Percentiles rank a stretch among this genome's conserved stretches.
phyloP scores from a whole-genome alignment of 2,329 filamentous ascomycete species.

The Epichloe bromicola region DNA sequence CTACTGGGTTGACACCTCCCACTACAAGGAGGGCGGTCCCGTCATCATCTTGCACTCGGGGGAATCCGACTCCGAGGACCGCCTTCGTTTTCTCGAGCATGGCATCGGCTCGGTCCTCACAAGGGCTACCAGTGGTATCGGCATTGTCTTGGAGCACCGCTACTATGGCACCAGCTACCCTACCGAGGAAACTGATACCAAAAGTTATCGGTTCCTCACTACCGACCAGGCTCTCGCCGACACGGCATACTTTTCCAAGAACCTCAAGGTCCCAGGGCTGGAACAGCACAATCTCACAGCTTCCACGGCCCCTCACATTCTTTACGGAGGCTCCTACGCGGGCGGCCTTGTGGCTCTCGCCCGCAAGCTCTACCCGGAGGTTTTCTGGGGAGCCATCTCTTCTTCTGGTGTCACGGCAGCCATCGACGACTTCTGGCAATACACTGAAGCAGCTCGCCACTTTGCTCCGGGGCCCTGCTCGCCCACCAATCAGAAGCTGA shows the following conservation, averaged over 20 bases:
- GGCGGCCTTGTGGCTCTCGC: slow-evolving; percentile 68
- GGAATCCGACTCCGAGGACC: slow-evolving; percentile 49
- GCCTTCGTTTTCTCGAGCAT: slow-evolving; percentile 61
- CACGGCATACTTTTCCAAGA: slow-evolving; percentile 63
- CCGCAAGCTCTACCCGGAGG: slow-evolving; percentile 62
- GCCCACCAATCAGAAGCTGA: slow-evolving; percentile 44
- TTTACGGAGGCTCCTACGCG: slow-evolving; percentile 75
- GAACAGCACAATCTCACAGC: slow-evolving; percentile 55
- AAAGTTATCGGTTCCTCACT: slow-evolving; percentile 67
- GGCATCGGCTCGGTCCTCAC: slow-evolving; percentile 62
- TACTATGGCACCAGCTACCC: slow-evolving; percentile 76
- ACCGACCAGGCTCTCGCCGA: slow-evolving; percentile 77
- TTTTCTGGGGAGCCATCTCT: slow-evolving; percentile 67
- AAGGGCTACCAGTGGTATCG: slow-evolving; percentile 58
- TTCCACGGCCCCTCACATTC: slow-evolving; percentile 54
- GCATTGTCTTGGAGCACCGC: slow-evolving; percentile 72
- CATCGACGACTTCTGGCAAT: slow-evolving; percentile 64
- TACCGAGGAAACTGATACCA: slow-evolving; percentile 46
- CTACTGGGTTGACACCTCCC: slow-evolving; percentile 71
- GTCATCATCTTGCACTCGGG: slow-evolving; percentile 67
- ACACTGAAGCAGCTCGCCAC: slow-evolving; percentile 36
- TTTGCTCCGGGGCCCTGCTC: slow-evolving; percentile 49
- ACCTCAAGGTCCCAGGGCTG: slow-evolving; percentile 58
- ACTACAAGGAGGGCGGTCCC: slow-evolving; percentile 66
- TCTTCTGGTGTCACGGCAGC: slow-evolving; percentile 70